Evolutionary conservation across 805 yeast species (phyloP), one percentile per base, ranked within the genome.

Genomic region (Sungouiozyma intestinalis): DNA sequence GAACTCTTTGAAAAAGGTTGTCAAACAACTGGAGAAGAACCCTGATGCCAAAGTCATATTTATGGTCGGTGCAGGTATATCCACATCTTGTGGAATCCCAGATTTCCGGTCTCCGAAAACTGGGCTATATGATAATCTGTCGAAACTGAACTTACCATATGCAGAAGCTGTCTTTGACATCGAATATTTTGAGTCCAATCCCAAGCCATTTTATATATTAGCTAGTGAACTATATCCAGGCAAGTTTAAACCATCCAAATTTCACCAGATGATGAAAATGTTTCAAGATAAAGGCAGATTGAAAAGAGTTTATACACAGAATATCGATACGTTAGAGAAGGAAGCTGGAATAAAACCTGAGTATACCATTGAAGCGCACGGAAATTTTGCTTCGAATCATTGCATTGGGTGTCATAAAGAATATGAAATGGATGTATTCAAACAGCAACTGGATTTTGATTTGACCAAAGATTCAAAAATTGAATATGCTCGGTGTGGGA

Each of bases 121-220:
- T 1, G 94, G 94, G 0, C 71, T 90, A 5, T 90, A 90, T 54
- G 76, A 87, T 48, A 90, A 90, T 57, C 66, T 90, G 40, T 70
- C 81, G 16, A 71, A 76, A 48, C 68, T 88, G 33, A 71, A 84
- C 31, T 66, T 90, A 39, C 97, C 97, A 4, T 87, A 76, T 58
- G 92, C 97, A 1, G 98, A 90, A 57, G 97, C 97, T 0, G 96
- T 90, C 1, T 90, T 90, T 58, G 97, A 88, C 56, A 80, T 90
- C 35, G 88, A 80, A 16, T 90, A 75, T 58, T 85, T 86, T 62
- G 65, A 71, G 37, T 68, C 81, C 43, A 73, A 74, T 40, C 97
- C 97, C 0, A 70, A 75, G 45, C 92, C 97, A 0, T 90, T 90
- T 56, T 87, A 84, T 55, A 76, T 83, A 0, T 67, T 90, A 40